phyloP scores from a whole-genome alignment of 805 yeast genomes.

The Schizosaccharomyces osmophilus region DNA sequence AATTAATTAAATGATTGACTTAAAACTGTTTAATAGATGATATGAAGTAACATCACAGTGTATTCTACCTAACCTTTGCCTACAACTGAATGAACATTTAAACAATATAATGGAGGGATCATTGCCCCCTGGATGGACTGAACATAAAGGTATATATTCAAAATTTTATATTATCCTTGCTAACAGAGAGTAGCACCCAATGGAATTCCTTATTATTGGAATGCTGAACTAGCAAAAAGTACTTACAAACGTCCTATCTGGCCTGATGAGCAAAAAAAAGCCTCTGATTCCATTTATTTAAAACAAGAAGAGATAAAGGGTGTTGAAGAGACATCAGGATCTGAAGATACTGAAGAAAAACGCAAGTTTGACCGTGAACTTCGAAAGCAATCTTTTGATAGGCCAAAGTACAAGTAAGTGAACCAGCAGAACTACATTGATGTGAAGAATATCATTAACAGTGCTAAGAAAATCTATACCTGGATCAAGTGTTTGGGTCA shows the following conservation, averaged over 20 bases:
- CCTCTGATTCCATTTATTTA: slow-evolving; percentile 2
- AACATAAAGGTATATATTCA: slow-evolving; percentile 9
- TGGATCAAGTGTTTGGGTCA: slow-evolving; percentile 16
- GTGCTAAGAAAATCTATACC: slow-evolving; percentile 4
- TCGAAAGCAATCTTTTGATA: slow-evolving; percentile 5
- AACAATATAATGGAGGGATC: neutral
- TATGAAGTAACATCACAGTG: no score
- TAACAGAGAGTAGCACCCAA: slow-evolving; percentile 14
- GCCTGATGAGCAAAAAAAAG: slow-evolving; percentile 8
- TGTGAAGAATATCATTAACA: slow-evolving; percentile 8
- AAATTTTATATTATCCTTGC: neutral
- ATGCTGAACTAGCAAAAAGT: slow-evolving; percentile 16
- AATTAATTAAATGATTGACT: no score
- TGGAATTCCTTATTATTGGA: slow-evolving; percentile 19
- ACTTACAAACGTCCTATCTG: slow-evolving; percentile 17
- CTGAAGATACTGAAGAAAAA: neutral
- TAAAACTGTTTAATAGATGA: no score
- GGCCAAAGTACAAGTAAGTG: slow-evolving; percentile 3
- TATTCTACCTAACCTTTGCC: no score
- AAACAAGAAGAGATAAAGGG: neutral
- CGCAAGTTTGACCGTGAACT: slow-evolving; percentile 2
- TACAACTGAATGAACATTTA: no score
- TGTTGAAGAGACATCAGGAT: neutral
- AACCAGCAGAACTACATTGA: neutral
- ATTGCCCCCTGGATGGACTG: slow-evolving; percentile 17